Evolutionary conservation across 805 yeast genomes (phyloP), one percentile per base, ranked within the genome.

Genomic region (Tetrapisispora fleetii): DNA sequence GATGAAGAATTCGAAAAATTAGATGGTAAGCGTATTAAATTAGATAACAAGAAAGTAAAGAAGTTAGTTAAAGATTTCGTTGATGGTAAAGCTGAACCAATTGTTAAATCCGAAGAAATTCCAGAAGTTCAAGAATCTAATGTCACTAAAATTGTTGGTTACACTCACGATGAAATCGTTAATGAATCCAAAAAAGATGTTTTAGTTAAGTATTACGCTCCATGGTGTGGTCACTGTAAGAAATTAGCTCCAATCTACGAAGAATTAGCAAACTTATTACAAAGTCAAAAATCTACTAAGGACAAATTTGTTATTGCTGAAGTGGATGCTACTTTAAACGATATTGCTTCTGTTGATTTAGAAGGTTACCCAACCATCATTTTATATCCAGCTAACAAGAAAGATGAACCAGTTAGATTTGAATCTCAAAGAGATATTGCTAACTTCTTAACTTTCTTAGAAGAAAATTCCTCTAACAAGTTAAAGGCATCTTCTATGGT

Each of bases 161-260:
- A 80, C 70, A 87, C 81, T 62, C 93, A 87, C 69, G 83, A 85
- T 45, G 79, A 75, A 33, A 70, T 87, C 51, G 76, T 87, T 47
- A 68, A 67, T 30, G 81, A 81, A 58, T 61, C 64, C 46, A 61
- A 56, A 19, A 83, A 80, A 71, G 91, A 85, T 64, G 82, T 85
- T 36, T 69, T 90, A 49, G 95, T 91, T 49, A 85, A 87, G 73
- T 91, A 90, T 71, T 90, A 86, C 64, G 97, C 98, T 44, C 95
- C 95, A 71, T 90, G 96, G 96, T 89, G 96, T 74, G 95, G 96
- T 43, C 96, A 89, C 75, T 88, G 96, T 75, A 88, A 87, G 76
- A 85, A 78, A 69, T 76, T 89, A 66, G 91, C 91, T 46, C 96
- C 96, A 63, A 75, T 74, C 50, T 91, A 81, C 74, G 95, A 86